Evolutionary conservation across 2,329 filamentous ascomycete genomes (phyloP), one percentile per base, ranked within the genome.

Genomic region (Colletotrichum salicis): DNA sequence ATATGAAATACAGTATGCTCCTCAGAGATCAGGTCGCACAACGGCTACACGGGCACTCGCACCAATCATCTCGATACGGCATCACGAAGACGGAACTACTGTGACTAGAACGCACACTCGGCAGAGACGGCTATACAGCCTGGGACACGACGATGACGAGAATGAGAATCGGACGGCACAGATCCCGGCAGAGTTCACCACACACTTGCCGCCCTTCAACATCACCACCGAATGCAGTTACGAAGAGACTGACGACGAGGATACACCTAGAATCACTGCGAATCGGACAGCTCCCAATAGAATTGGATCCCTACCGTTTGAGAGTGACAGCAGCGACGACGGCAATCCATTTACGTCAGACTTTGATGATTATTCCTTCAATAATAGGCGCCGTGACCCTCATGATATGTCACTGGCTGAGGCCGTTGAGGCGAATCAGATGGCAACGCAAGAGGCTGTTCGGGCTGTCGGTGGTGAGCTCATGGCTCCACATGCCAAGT

Each of bases 401-500:
- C 52, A 55, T 33, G 65, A 75, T 55, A 80, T 79, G 59, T 80
- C 79, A 24, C 75, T 84, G 24, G 80, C 80, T 19, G 82, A 85
- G 71, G 82, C 81, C 3, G 79, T 78, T 29, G 86, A 88, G 76
- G 86, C 86, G 29, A 84, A 84, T 33, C 85, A 87, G 75, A 81
- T 84, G 35, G 86, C 87, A 15, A 88, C 87, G 1, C 88, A 90
- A 72, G 88, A 90, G 77, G 86, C 88, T 1, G 84, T 88, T 15
- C 83, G 85, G 67, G 87, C 87, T 2, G 87, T 88, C 1, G 88
- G 88, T 4, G 88, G 88, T 33, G 88, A 88, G 54, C 83, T 94
- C 5, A 87, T 95, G 81, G 86, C 86, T 41, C 94, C 94, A 0
- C 90, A 94, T 80, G 94, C 94, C 2, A 89, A 90, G 33, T 98